Evolutionary conservation across 768 basidiomycete species (phyloP), one percentile per base, ranked within the genome.

Genomic region (Pleurotus platypus): DNA sequence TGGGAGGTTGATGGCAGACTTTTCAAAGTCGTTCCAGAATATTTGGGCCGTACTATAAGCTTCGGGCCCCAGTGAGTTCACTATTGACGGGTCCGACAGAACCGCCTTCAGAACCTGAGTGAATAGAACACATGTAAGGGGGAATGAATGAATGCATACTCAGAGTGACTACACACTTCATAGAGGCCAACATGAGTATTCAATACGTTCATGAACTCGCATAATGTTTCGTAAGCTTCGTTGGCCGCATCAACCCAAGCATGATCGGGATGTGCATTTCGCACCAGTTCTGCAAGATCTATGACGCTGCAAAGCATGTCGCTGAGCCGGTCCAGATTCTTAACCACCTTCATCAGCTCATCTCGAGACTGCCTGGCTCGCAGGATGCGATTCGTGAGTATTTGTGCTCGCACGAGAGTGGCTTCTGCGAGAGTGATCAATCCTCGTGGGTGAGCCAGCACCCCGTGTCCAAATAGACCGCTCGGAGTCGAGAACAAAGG

Each of bases 11-110:
- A 98, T 95, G 8, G 93, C 96, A 12, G 95, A 98, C 70, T 94
- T 94, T 68, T 97, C 92, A 71, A 99, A 99, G 77, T 98, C 97
- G 47, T 90, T 82, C 82, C 93, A 89, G 72, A 98, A 98, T 59
- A 95, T 95, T 20, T 90, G 78, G 27, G 97, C 94, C 5, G 95
- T 94, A 62, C 89, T 85, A 55, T 83, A 74, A n/a, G 88, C 92
- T 66, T 93, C 92, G 11, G 81, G 82, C 49, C 79, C 81, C 51
- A 92, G 79, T 0, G 84, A 83, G 50, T 80, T 75, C 27, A 87
- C 80, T 39, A 93, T 79, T 20, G 80, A 77, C 4, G 80, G 75
- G 68, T 93, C 89, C 20, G 80, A 80, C 56, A 94, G 70, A 46
- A 93, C 88, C 13, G 70, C 74, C 68, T 84, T 84, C 47, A 94